These are phyloP conservation scores for Penicillium hesseltinei DNA, from an alignment of 2,329 filamentous ascomycete genomes.

Conservation along the genomic window DNA sequence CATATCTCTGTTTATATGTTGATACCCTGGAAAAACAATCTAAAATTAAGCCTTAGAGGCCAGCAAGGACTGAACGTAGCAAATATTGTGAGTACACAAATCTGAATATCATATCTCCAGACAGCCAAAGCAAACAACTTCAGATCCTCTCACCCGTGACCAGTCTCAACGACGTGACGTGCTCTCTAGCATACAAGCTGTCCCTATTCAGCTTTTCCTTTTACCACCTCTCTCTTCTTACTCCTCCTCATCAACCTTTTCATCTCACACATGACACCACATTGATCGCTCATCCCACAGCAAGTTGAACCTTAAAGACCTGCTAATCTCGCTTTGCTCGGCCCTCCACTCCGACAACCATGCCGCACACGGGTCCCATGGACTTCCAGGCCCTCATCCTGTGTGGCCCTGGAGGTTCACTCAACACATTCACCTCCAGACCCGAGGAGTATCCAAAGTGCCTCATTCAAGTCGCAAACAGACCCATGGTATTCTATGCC, in stretches of 20 bases:
- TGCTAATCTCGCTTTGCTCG: too few relatives aligned
- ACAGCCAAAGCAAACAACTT: background rate
- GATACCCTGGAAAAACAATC: too few relatives aligned
- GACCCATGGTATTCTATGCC: conserved; percentile 51
- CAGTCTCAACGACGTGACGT: background rate
- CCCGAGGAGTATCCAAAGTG: conserved; percentile 49
- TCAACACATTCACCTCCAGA: conserved; percentile 50
- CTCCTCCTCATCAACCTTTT: background rate
- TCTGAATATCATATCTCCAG: background rate
- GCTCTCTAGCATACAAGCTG: background rate
- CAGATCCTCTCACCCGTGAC: background rate
- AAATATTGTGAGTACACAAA: background rate
- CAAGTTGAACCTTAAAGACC: background rate
- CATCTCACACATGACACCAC: background rate
- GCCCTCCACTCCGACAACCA: background rate
- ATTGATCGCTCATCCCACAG: background rate
- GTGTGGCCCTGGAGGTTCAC: conserved; percentile 49
- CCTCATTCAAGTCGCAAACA: conserved; percentile 48
- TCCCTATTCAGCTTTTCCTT: background rate
- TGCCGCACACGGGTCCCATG: conserved; percentile 28
- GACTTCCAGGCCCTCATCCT: conserved; percentile 50
- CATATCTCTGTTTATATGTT: too few relatives aligned
- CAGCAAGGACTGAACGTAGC: background rate
- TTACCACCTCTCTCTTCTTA: background rate
- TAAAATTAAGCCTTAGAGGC: background rate